A percentile compares a stretch with the other conserved stretches of the same genome.
These are phyloP conservation scores for Cyberlindnera veronae DNA, from an alignment of 805 yeast species.

Conservation along the genomic window DNA sequence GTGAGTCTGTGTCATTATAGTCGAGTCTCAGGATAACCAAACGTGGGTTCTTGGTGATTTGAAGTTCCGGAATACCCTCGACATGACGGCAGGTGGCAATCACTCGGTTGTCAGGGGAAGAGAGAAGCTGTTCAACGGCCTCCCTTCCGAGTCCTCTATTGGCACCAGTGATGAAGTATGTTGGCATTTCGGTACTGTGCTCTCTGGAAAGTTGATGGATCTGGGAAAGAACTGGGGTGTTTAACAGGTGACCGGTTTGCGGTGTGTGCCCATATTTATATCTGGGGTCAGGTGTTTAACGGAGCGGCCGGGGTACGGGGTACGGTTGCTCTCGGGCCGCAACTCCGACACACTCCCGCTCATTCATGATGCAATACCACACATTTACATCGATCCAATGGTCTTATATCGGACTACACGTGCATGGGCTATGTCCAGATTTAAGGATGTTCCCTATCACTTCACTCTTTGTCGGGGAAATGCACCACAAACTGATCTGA, in stretches of 20 bases:
- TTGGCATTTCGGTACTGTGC: too few species aligned
- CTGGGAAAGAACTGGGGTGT: too few species aligned
- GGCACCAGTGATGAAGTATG: slow-evolving; percentile 27
- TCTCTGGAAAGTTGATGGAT: background rate
- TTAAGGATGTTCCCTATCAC: too few species aligned
- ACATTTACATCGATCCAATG: too few species aligned
- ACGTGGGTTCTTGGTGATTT: slow-evolving; percentile 22
- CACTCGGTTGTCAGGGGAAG: slow-evolving; percentile 16
- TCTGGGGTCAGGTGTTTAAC: too few species aligned
- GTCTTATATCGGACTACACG: too few species aligned
- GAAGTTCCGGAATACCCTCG: slow-evolving; percentile 13
- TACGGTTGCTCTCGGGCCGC: background rate
- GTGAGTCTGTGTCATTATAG: slow-evolving; percentile 15
- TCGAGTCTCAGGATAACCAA: slow-evolving; percentile 23
- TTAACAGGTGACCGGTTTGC: too few species aligned
- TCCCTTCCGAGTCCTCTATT: slow-evolving; percentile 26
- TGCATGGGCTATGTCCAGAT: too few species aligned
- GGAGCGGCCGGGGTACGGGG: background rate
- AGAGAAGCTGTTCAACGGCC: slow-evolving; percentile 21
- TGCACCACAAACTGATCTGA: background rate
- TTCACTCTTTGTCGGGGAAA: too few species aligned
- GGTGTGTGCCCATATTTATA: too few species aligned
- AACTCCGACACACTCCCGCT: too few species aligned
- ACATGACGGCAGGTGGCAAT: slow-evolving; percentile 25
- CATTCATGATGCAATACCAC: too few species aligned